phyloP scores from a whole-genome alignment of 1,284 basidiomycete species.

The Cryptococcus hybrid region DNA sequence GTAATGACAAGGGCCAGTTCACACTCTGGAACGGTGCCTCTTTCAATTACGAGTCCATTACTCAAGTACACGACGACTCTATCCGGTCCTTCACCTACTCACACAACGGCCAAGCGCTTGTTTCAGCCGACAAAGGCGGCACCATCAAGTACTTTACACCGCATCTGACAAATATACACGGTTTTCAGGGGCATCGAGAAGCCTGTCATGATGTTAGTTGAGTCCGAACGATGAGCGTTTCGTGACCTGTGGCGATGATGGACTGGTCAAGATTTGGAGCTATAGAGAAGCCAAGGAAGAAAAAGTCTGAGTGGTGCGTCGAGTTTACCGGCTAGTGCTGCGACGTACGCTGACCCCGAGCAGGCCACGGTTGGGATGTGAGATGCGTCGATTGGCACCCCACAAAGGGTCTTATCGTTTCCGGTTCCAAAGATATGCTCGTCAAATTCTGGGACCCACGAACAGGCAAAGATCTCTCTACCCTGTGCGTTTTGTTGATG shows the following conservation, averaged over 20 bases:
- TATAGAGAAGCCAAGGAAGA: constrained; percentile 91
- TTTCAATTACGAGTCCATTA: constrained; percentile 99
- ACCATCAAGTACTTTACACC: constrained; percentile 98
- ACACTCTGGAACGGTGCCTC: constrained; percentile 98
- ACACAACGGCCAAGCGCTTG: constrained; percentile 85
- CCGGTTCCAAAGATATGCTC: constrained; percentile 94
- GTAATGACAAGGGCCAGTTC: constrained; percentile 95
- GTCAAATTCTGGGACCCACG: constrained; percentile 99
- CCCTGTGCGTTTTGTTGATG: constrained; percentile 61
- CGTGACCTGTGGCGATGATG: constrained; percentile 92
- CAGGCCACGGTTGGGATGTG: constrained; percentile 97
- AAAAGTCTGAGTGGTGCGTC: constrained; percentile 70
- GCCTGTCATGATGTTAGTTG: constrained; percentile 88
- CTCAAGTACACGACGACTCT: constrained; percentile 88
- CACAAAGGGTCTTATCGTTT: constrained; percentile 88
- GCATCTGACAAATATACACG: constrained; percentile 97
- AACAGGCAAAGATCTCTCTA: constrained; percentile 79
- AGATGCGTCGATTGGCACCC: constrained; percentile 99
- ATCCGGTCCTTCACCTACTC: constrained; percentile 88
- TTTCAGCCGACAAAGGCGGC: constrained; percentile 89
- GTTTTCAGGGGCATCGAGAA: constrained; percentile 85
- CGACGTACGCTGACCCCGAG: not conserved
- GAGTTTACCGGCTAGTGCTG: not conserved
- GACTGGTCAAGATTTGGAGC: constrained; percentile 89
- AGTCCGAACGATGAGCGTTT: constrained; percentile 89